Base-by-base conservation (phyloP, 768 basidiomycete genomes). In the Tulasnella calospora region DNA sequence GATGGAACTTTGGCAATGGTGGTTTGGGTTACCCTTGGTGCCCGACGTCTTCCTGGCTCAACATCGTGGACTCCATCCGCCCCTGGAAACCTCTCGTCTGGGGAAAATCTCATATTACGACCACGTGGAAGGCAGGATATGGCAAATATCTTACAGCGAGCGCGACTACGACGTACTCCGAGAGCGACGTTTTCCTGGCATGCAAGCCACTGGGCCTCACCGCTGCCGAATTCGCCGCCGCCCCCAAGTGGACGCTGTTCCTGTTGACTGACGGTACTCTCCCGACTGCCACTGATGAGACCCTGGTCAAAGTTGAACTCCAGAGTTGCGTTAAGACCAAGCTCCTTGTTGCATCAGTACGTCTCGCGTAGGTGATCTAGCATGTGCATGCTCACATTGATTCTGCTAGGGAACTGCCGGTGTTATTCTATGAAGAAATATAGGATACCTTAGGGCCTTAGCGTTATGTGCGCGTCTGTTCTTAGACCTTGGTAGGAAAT, bases 1-100 rank as follows among this genome's bases (percentile, higher is more conserved):
- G 69, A 33, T 71, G 69, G 69, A 71, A 71, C 69, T 71, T 71
- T 71, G 38, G 33, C 19, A 30, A 30, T 30, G 69, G 69, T 71
- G 6, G 69, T 9, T 30, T 71, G 69, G 69, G 69, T 33, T 71
- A 71, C n/a, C 69, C 69, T 19, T 71, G 69, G 69, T 71, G 69
- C 69, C 69, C 69, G 69, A 71, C 69, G 3, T 40, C 38, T 9
- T 33, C 30, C 2, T 71, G n/a, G 69, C 69, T 71, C 69, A 71
- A 71, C n/a, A 71, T 71, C 30, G 33, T 71, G 3, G 33, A 33
- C n/a, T 33, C 33, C 5, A 30, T 40, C 27, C 69, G 38, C n/a
- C 69, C 69, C 19, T 69, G 67, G 67, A 33, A 30, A 15, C 67
- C 30, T 13, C 23, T 69, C 13, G 13, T 19, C 2, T 69, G 67